Evolutionary conservation across 768 basidiomycete genomes (phyloP), one percentile per base, ranked within the genome.

Genomic region (Leccinum incarnatum): DNA sequence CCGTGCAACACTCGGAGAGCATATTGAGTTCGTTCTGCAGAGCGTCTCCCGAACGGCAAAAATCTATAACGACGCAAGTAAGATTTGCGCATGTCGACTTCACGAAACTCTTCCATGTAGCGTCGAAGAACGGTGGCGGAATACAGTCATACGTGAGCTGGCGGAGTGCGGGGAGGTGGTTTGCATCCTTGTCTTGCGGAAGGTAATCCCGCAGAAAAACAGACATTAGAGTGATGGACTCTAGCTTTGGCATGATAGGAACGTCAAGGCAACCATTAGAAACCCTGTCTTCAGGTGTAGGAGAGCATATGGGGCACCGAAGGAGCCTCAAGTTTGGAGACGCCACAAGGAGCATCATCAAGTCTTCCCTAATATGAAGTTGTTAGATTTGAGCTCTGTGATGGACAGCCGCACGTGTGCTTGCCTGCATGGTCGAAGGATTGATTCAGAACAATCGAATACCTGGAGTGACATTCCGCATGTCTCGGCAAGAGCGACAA

Each of bases 71-170:
- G 40, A 72, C 64, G 34, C 57, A 68, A 15, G 71, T 71, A 27
- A 71, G 61, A 53, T 64, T 68, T 29, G 62, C 60, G 55, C 69
- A 71, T 42, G 62, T 72, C 40, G 60, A 36, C 52, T 57, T 64
- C 37, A 72, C 49, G 27, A 72, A 71, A 25, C 59, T 63, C 51
- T 62, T 70, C 69, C 71, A 71, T n/a, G 61, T 60, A n/a, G 62
- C 30, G 17, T 69, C 69, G 21, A 68, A 64, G 52, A 70, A 71
- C 19, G 69, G 69, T 2, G 67, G 71, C 4, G 71, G 71, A 23
- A 68, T 71, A 48, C 71, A 71, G 37, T 71, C 71, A n/a, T 72
- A 71, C 11, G 65, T 68, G 30, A 72, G 69, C 42, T 68, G 66
- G 36, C 71, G 65, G 40, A 72, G 69, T 29, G 71, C 66, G 32